These are phyloP conservation scores for Jacaranda mimosifolia DNA, from an alignment of 257 asterid genomes.

Conservation along the genomic window DNA sequence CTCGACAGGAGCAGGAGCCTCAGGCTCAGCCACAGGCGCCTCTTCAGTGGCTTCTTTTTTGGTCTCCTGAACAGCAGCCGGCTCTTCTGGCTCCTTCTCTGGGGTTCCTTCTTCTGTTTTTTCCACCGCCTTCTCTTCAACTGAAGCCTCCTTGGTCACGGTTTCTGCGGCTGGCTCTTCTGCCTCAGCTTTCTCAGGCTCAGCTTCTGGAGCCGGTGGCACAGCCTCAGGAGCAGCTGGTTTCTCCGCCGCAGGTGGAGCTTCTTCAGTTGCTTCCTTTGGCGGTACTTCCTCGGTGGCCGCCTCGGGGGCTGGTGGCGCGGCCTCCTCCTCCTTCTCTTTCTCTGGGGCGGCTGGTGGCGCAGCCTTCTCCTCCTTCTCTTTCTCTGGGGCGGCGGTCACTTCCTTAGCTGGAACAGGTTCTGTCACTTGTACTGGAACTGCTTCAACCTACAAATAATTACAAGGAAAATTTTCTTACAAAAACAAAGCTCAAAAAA, in stretches of 20 bases:
- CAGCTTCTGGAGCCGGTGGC: slow-evolving; percentile 27
- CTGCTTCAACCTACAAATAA: slow-evolving; percentile 55
- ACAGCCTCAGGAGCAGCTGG: slow-evolving; percentile 9
- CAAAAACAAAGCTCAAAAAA: neutral
- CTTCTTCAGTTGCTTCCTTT: slow-evolving; percentile 21
- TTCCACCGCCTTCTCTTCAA: neutral
- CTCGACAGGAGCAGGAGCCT: slow-evolving; percentile 33
- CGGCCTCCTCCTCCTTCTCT: slow-evolving; percentile 32
- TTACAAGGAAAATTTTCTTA: neutral
- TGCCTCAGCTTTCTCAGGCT: neutral
- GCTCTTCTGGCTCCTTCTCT: slow-evolving; percentile 14
- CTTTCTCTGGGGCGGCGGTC: slow-evolving; percentile 37
- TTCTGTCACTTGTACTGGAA: slow-evolving; percentile 41
- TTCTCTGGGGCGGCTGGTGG: slow-evolving; percentile 27
- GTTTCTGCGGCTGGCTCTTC: slow-evolving; percentile 6
- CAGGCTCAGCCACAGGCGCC: slow-evolving; percentile 28
- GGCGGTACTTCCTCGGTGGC: slow-evolving; percentile 11
- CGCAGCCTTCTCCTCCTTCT: slow-evolving; percentile 28
- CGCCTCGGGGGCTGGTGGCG: slow-evolving; percentile 1
- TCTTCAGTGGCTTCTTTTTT: slow-evolving; percentile 7
- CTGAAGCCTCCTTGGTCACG: neutral
- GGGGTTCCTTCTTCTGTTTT: slow-evolving; percentile 9
- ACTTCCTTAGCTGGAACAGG: slow-evolving; percentile 33
- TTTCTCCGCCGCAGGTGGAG: neutral
- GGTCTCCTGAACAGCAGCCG: slow-evolving; percentile 20